phyloP scores from a whole-genome alignment of 441 rosid genomes.

The Gossypium gossypioides region DNA sequence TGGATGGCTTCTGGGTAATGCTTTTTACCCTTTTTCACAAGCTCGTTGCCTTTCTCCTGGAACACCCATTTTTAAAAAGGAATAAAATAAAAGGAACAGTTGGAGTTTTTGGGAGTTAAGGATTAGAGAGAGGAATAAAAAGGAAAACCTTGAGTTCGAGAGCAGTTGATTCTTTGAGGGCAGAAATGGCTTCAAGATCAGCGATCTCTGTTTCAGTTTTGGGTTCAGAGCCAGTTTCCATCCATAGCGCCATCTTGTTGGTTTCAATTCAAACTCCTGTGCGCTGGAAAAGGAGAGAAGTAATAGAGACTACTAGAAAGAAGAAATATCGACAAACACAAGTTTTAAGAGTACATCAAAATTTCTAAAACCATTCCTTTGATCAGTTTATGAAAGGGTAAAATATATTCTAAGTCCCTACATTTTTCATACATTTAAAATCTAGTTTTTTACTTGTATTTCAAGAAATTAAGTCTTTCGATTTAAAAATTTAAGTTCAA shows the following conservation, averaged over 20 bases:
- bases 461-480: too few species aligned
- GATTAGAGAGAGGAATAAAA: background rate
- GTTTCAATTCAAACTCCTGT: background rate
- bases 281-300: background rate
- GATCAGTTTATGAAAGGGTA: background rate
- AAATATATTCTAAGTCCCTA: background rate
- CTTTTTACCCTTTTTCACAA: slow-evolving; percentile 78
- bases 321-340: background rate
- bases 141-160: slow-evolving; percentile 64
- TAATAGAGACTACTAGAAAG: background rate
- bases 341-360: background rate
- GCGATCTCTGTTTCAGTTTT: slow-evolving; percentile 50
- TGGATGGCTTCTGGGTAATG: slow-evolving; percentile 71
- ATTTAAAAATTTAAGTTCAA: too few species aligned
- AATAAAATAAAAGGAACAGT: background rate
- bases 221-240: slow-evolving; percentile 70
- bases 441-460: too few species aligned
- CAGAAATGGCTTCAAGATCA: slow-evolving; percentile 66
- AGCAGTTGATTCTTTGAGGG: slow-evolving; percentile 84
- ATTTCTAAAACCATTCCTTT: background rate
- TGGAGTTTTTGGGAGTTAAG: background rate
- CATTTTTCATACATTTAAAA: too few species aligned
- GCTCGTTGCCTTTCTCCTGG: slow-evolving; percentile 79
- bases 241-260: slow-evolving; percentile 63
- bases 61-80: slow-evolving; percentile 11